A percentile compares a stretch with the other conserved stretches of the same genome.
phyloP scores from a whole-genome alignment of 2,329 filamentous ascomycete genomes.

The Hortaea werneckii region DNA sequence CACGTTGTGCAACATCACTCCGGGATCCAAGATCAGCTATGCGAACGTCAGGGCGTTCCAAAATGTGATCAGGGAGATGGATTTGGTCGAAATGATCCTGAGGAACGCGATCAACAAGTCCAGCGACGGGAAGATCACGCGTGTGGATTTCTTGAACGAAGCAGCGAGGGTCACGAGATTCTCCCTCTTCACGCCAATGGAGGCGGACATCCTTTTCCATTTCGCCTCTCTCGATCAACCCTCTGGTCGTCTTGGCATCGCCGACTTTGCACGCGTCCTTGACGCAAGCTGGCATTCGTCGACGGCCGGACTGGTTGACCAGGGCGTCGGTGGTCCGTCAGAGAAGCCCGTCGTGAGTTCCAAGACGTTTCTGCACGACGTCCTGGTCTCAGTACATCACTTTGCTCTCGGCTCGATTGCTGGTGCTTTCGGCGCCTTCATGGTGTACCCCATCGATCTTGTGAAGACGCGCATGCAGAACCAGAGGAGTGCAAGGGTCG shows the following conservation, averaged over 20 bases:
- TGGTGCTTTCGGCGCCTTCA: constrained; percentile 95
- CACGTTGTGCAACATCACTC: constrained; percentile 88
- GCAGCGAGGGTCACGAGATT: constrained; percentile 85
- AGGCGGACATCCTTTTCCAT: constrained; percentile 96
- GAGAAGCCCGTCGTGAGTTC: constrained; percentile 47
- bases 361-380: constrained; percentile 49
- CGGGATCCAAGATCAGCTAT: constrained; percentile 89
- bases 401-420: constrained; percentile 82
- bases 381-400: constrained; percentile 75
- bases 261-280: constrained; percentile 88
- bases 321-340: constrained; percentile 38
- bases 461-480: constrained; percentile 99
- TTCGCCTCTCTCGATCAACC: constrained; percentile 89
- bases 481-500: constrained; percentile 72
- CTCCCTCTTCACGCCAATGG: constrained; percentile 95
- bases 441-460: constrained; percentile 98
- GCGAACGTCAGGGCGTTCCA: constrained; percentile 96
- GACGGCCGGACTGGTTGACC: constrained; percentile 29
- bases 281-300: constrained; percentile 68
- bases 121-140: constrained; percentile 82
- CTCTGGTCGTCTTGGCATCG: constrained; percentile 69
- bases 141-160: constrained; percentile 88
- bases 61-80: constrained; percentile 97
- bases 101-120: constrained; percentile 77
- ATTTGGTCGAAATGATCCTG: constrained; percentile 87